phyloP scores from a whole-genome alignment of 2,329 filamentous ascomycete species.

The Alternaria arbusti region DNA sequence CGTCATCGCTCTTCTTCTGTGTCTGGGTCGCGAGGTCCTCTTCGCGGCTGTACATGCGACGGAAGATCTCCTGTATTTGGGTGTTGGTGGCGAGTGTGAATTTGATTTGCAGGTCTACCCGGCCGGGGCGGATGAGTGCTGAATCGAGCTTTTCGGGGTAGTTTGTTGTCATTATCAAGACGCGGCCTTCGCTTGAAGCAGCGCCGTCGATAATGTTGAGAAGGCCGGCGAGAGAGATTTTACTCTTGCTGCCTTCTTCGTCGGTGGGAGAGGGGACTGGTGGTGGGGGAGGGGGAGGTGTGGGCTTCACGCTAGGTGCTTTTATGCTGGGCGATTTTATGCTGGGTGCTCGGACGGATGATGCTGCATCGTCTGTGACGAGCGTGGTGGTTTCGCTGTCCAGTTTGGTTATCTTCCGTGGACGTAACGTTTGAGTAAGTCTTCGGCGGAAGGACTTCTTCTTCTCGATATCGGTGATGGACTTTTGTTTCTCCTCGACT shows the following conservation, averaged over 20 bases:
- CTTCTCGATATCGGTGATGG: neutral
- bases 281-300: neutral
- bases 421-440: neutral
- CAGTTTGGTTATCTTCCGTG: neutral
- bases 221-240: constrained; percentile 79
- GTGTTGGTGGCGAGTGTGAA: constrained; percentile 23
- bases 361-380: neutral
- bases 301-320: neutral
- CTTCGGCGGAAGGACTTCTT: constrained; percentile 4
- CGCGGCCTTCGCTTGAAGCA: constrained; percentile 70
- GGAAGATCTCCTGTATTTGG: constrained; percentile 21
- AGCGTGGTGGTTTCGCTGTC: constrained; percentile 7
- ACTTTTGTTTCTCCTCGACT: neutral
- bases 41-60: constrained; percentile 25
- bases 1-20: neutral
- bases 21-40: neutral
- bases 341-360: neutral
- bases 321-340: neutral
- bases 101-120: constrained; percentile 58
- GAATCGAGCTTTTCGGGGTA: constrained; percentile 45
- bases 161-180: constrained; percentile 41
- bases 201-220: constrained; percentile 86
- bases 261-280: neutral
- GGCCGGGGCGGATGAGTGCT: constrained; percentile 67
- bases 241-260: constrained; percentile 20